These are phyloP conservation scores for Parachlorella kessleri DNA, from an alignment of 139 green algal genomes.

Conservation along the genomic window DNA sequence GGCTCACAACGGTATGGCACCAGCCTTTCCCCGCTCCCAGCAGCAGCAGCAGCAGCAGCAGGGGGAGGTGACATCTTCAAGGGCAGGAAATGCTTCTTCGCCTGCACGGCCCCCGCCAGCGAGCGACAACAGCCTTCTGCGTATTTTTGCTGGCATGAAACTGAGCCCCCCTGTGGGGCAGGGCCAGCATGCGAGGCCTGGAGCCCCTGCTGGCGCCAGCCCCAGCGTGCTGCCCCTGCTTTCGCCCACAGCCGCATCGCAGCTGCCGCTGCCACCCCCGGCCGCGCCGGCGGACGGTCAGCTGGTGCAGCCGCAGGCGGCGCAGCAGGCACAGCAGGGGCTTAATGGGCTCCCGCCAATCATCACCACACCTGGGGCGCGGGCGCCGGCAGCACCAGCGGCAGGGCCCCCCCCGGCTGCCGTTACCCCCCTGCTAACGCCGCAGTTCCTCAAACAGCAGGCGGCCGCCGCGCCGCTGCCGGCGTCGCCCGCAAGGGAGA, in stretches of 20 bases:
- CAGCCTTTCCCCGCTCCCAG: no score
- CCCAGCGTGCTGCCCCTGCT: neutral
- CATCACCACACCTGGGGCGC: neutral
- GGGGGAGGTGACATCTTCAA: no score
- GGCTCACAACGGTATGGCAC: no score
- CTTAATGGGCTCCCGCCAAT: neutral
- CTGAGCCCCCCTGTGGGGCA: neutral
- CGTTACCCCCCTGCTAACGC: constrained; percentile 43
- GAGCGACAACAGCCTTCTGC: constrained; percentile 4
- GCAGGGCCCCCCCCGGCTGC: constrained; percentile 10
- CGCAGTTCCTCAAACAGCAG: constrained; percentile 44
- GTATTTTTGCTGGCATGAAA: constrained; percentile 33
- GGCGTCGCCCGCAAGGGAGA: neutral
- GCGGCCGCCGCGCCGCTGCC: neutral
- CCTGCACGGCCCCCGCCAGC: neutral
- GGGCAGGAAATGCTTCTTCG: no score
- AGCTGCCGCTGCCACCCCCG: neutral
- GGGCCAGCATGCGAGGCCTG: neutral
- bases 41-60: constrained; percentile 18
- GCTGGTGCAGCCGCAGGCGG: neutral
- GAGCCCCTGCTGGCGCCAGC: neutral
- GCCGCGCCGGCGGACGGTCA: neutral
- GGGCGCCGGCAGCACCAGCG: neutral
- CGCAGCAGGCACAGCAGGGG: no score
- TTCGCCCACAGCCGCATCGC: neutral